Evolutionary conservation across 805 yeast species (phyloP).

Genomic region (Nadsonia fulvescens): DNA sequence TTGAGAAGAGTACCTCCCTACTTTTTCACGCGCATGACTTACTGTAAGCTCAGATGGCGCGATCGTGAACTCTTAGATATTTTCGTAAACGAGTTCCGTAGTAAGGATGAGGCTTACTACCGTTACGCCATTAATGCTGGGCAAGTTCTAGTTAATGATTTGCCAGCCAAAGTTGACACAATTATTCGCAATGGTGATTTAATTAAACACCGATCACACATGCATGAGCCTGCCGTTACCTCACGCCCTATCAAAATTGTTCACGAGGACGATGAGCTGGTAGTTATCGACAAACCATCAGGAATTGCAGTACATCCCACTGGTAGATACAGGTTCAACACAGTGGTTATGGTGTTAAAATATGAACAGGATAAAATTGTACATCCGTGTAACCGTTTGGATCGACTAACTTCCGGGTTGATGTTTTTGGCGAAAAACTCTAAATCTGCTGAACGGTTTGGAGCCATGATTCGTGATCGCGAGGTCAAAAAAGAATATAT

Average conservation of each 20-base stretch:
- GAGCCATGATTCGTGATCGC: slow-evolving; percentile 49
- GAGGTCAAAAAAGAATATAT: slow-evolving; percentile 66
- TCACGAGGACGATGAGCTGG: slow-evolving; percentile 54
- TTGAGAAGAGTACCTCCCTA: slow-evolving; percentile 70
- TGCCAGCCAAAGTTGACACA: slow-evolving; percentile 44
- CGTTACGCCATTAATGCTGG: slow-evolving; percentile 47
- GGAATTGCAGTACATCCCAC: slow-evolving; percentile 96
- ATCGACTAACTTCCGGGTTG: slow-evolving; percentile 78
- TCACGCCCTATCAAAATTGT: slow-evolving; percentile 44
- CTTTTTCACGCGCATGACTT: slow-evolving; percentile 75
- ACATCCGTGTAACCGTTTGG: slow-evolving; percentile 81
- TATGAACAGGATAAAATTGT: slow-evolving; percentile 47
- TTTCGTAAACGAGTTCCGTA: slow-evolving; percentile 71
- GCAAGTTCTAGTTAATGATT: slow-evolving; percentile 52
- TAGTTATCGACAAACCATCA: slow-evolving; percentile 83
- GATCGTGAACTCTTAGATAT: slow-evolving; percentile 66
- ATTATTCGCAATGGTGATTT: slow-evolving; percentile 67
- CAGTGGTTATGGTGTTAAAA: slow-evolving; percentile 61
- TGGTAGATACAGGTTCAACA: slow-evolving; percentile 63
- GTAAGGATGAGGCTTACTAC: slow-evolving; percentile 53
- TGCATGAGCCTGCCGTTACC: slow-evolving; percentile 84
- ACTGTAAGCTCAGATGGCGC: slow-evolving; percentile 84
- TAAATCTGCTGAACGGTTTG: slow-evolving; percentile 59
- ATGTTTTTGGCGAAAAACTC: slow-evolving; percentile 81
- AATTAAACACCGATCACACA: slow-evolving; percentile 64